Conservation (phyloP, 1,139 yeast species). For the Yamadazyma mexicana region DNA sequence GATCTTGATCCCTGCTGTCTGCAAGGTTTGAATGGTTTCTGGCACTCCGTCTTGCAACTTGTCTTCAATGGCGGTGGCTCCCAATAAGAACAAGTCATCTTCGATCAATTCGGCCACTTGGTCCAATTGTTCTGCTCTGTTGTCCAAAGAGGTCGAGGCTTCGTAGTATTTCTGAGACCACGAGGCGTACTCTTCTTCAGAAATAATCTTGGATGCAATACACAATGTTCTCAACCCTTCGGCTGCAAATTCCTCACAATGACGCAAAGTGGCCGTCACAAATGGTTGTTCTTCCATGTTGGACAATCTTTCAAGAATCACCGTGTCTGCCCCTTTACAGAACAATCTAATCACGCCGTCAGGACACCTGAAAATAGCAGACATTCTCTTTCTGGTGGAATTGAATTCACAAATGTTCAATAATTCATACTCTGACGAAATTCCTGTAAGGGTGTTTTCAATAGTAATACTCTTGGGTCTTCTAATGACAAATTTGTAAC, state of each 20-base stretch:
- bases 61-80: constrained; percentile 98
- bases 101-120: constrained; percentile 75
- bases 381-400: constrained; percentile 97
- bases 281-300: constrained; percentile 68
- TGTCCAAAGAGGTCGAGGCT: constrained; percentile 79
- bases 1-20: constrained; percentile 92
- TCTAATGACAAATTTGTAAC: constrained; percentile 81
- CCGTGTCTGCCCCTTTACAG: constrained; percentile 98
- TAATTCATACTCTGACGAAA: constrained; percentile 59
- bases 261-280: constrained; percentile 78
- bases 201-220: constrained; percentile 79
- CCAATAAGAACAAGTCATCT: constrained; percentile 71
- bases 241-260: constrained; percentile 93
- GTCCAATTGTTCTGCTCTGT: constrained; percentile 76
- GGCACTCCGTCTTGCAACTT: constrained; percentile 98
- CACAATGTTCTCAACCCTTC: constrained; percentile 95
- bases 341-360: constrained; percentile 88
- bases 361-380: constrained; percentile 90
- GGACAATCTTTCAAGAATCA: constrained; percentile 80
- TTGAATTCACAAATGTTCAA: constrained; percentile 94
- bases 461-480: constrained; percentile 82
- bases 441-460: constrained; percentile 44
- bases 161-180: constrained; percentile 69
- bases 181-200: constrained; percentile 70
- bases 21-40: constrained; percentile 91